Conservation (phyloP, 495 filamentous ascomycete genomes). For the Hapsidospora chrysogenum region DNA sequence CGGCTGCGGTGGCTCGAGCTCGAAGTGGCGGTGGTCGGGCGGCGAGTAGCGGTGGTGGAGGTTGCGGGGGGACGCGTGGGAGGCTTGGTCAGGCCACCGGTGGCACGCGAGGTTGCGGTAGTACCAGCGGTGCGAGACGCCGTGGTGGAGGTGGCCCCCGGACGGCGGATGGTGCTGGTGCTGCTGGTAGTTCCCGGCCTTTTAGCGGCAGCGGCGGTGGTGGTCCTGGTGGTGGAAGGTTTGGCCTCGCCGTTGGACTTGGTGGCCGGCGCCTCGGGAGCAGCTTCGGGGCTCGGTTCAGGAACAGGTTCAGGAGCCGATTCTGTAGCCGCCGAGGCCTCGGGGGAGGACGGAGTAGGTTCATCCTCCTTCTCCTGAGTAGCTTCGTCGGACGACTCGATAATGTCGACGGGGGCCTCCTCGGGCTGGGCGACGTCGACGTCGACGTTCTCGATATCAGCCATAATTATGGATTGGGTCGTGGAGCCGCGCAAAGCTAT, state of each 20-base stretch:
- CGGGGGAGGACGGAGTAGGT: background rate
- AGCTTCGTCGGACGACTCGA: background rate
- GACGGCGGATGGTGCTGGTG: background rate
- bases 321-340: too few relatives aligned
- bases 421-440: background rate
- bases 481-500: too few relatives aligned
- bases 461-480: constrained; percentile 1
- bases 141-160: background rate
- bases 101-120: background rate
- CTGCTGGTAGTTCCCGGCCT: background rate
- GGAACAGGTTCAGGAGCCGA: too few relatives aligned
- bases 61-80: constrained; percentile 16
- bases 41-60: constrained; percentile 14
- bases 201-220: background rate
- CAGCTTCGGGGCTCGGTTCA: background rate
- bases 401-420: background rate
- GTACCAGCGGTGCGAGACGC: background rate
- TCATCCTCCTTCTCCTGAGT: background rate
- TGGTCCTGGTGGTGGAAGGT: background rate
- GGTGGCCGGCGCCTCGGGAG: background rate
- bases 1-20: constrained; percentile 19
- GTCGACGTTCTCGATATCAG: background rate
- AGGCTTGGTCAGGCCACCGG: constrained; percentile 14
- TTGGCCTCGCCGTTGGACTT: background rate
- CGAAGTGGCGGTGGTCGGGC: constrained; percentile 17